Evolutionary conservation across 495 filamentous ascomycete species (phyloP).

Genomic region (Pseudevernia furfuracea): DNA sequence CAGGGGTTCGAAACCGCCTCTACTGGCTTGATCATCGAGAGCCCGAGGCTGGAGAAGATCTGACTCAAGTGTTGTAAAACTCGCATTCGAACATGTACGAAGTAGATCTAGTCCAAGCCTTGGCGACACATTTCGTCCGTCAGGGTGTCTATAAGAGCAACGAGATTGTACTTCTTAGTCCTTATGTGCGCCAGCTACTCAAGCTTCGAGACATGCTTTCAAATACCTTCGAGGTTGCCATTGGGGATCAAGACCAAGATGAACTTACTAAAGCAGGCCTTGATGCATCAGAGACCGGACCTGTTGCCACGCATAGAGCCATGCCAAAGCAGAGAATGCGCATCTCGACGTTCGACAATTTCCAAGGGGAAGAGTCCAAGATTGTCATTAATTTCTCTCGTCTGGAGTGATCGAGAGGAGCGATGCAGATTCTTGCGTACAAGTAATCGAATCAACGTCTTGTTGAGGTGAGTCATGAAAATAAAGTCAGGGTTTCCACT

Average conservation of each 20-base stretch:
- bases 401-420: constrained; percentile 58
- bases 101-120: constrained; percentile 51
- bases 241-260: constrained; percentile 62
- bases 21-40: constrained; percentile 69
- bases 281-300: constrained; percentile 18
- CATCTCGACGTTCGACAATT: constrained; percentile 66
- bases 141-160: constrained; percentile 52
- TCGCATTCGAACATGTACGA: constrained; percentile 51
- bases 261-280: constrained; percentile 49
- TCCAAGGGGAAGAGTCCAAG: constrained; percentile 70
- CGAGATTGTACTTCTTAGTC: constrained; percentile 69
- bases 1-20: constrained; percentile 55
- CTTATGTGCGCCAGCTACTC: constrained; percentile 57
- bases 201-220: not conserved
- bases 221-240: constrained; percentile 47
- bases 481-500: too few species aligned
- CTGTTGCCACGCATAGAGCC: not conserved
- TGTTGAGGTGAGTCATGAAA: not conserved
- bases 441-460: constrained; percentile 71
- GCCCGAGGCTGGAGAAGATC: constrained; percentile 37
- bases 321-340: constrained; percentile 37
- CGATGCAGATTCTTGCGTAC: constrained; percentile 69
- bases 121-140: constrained; percentile 57
- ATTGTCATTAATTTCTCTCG: constrained; percentile 74
- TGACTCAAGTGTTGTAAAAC: constrained; percentile 34